Base-by-base conservation (phyloP, 208 protist species). In the Leishmania aethiopica region DNA sequence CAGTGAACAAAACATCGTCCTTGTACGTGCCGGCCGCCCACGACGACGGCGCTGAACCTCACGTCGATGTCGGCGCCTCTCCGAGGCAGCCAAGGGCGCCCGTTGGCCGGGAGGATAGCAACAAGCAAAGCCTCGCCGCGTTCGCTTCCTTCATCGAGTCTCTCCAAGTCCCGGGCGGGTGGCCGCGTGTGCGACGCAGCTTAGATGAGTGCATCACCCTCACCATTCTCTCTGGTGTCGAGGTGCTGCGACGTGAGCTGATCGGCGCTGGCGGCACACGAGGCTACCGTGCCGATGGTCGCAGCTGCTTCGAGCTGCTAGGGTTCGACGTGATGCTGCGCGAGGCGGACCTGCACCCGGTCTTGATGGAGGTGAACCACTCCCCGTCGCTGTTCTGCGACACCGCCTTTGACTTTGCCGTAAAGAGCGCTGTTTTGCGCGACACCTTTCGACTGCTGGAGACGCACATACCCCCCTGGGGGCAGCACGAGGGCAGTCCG, bases 301-400 rank as follows among this genome's bases (percentile, higher is more conserved):
- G 79, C 32, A 87, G 86, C 62, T 97, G 94, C 84, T 98, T 98
- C 79, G 95, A 98, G 81, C 84, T 98, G n/a, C 89, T 98, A 19
- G 95, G 95, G 45, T 97, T 98, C 80, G 95, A 98, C 62, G 79
- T 98, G 28, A 84, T 98, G 89, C 85, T 98, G 60, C 86, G 84
- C 3, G 89, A 81, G 35, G 76, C 11, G 0, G 47, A 82, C 37
- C 78, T 96, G 42, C 72, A 90, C 32, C 94, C 94, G 8, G 90
- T 95, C 32, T 78, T 98, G 70, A 91, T 97, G 89, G 96, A 98
- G 81, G 94, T 98, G 35, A 98, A 98, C 84, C 96, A 98, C 87
- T 97, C 93, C 6, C 96, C 96, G 0, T 97, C 93, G 22, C 90
- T 97, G 49, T 95, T 96, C 69, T 97, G 93, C 78, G 96, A 97